Base-by-base conservation (phyloP, 2,329 filamentous ascomycete genomes). In the Verticillium tricorpus region DNA sequence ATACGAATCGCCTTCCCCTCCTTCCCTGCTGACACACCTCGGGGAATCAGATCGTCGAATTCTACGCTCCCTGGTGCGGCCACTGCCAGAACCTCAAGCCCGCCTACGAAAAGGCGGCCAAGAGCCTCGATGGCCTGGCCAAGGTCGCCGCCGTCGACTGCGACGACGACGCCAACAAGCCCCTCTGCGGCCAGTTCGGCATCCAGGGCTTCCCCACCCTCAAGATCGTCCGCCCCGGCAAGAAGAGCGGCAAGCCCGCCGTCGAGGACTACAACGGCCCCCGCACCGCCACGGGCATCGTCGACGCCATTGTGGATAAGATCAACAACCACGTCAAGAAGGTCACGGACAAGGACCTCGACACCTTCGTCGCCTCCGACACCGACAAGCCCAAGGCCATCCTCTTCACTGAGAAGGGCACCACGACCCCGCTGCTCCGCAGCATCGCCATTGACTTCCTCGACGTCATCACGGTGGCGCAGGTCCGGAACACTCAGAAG, bases 21-120 rank as follows among this genome's bases (percentile, higher is more conserved):
- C 28, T 28, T 5, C 28, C 28, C 28, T 28, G 28, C 28, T 28
- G 28, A 28, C 28, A 28, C 28, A 28, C 28, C 28, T 6, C 1
- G 28, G 28, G 28, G 28, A 17, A 8, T 22, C 45, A 88, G 83
- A 83, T 87, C 56, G 78, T 87, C 73, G 92, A 93, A 78, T 98
- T 98, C 83, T 98, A 97, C 72, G 94, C 94, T 9, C 94, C 94
- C 28, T 98, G 94, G 94, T 98, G 95, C 71, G 95, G 94, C 52
- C 95, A 98, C 78, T 99, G 95, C 80, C 85, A 97, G 78, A 97
- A 90, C 78, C 89, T 99, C 71, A 93, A 97, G 78, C 94, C 93
- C 3, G 91, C 92, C 55, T 99, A 95, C 78, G 94, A 98, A 76
- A 97, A 97, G 77, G 93, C 89, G 2, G 95, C 95, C 69, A 90